Percentiles rank a stretch among this genome's conserved stretches.
Conservation (phyloP, 2,329 filamentous ascomycete species). For the Mycosphaerelloides madeirae region DNA sequence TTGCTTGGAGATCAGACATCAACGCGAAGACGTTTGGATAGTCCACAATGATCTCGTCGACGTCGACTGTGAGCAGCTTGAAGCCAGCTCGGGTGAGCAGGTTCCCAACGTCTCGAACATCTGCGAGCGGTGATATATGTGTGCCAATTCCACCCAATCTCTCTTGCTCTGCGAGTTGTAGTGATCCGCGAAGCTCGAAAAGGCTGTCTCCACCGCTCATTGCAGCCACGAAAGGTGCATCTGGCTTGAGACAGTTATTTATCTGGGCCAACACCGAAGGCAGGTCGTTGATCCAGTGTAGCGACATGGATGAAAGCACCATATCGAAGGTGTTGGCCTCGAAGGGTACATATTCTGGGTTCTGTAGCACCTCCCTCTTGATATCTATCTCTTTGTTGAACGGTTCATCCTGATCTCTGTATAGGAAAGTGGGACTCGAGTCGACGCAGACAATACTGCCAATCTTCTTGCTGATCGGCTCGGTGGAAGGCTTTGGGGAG, state of each 20-base stretch:
- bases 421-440: conserved; percentile 69
- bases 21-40: conserved; percentile 85
- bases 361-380: conserved; percentile 67
- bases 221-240: conserved; percentile 85
- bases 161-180: conserved; percentile 90
- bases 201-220: conserved; percentile 96
- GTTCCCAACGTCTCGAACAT: conserved; percentile 86
- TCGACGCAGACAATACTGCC: conserved; percentile 74
- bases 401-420: conserved; percentile 69
- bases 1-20: conserved; percentile 90
- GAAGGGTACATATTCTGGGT: conserved; percentile 72
- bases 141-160: conserved; percentile 85
- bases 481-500: conserved; percentile 54
- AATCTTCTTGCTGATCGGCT: conserved; percentile 67
- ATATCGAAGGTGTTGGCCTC: conserved; percentile 76
- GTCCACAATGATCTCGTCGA: conserved; percentile 95
- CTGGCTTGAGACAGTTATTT: conserved; percentile 81
- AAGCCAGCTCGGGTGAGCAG: conserved; percentile 83
- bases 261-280: conserved; percentile 79
- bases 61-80: conserved; percentile 91
- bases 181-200: conserved; percentile 85
- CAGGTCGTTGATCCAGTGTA: conserved; percentile 98
- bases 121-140: conserved; percentile 84
- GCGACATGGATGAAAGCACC: conserved; percentile 78
- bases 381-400: conserved; percentile 73